A percentile compares a stretch with the other conserved stretches of the same genome.
phyloP scores from a whole-genome alignment of 371 early-diverging fungal genomes.

The Furculomyces boomerangus region DNA sequence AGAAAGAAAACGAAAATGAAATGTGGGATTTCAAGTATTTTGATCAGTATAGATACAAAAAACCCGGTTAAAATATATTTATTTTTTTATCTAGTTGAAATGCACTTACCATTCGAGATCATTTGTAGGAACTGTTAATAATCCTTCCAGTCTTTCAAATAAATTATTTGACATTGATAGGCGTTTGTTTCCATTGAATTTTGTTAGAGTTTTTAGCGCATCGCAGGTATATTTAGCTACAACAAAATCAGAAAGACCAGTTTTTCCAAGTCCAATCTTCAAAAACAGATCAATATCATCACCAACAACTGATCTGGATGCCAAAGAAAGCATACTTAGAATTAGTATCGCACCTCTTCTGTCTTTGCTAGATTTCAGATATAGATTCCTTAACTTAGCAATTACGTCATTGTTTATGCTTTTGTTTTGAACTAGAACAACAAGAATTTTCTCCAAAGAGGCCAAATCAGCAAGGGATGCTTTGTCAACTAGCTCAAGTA shows the following conservation, averaged over 20 bases:
- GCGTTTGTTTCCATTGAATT: constrained; percentile 38
- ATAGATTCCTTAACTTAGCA: constrained; percentile 71
- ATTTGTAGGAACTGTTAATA: constrained; percentile 38
- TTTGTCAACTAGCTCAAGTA: constrained; percentile 64
- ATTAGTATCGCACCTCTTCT: constrained; percentile 83
- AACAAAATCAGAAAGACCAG: constrained; percentile 50
- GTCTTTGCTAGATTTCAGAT: constrained; percentile 42
- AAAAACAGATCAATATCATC: constrained; percentile 66
- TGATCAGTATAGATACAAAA: no score
- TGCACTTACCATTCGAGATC: constrained; percentile 34
- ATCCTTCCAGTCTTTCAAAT: constrained; percentile 35
- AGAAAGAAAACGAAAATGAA: neutral
- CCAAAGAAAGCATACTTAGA: constrained; percentile 77
- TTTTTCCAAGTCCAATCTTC: constrained; percentile 66
- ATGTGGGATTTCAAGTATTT: no score
- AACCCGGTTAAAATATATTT: no score
- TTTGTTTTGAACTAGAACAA: constrained; percentile 40
- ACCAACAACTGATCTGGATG: constrained; percentile 51
- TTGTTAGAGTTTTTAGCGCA: constrained; percentile 57
- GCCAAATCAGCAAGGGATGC: constrained; percentile 82
- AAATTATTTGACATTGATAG: constrained; percentile 53
- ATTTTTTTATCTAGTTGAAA: no score
- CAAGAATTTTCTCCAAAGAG: constrained; percentile 77
- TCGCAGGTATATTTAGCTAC: constrained; percentile 81
- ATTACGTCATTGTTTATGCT: constrained; percentile 44